Evolutionary conservation across 1,284 basidiomycete species (phyloP).

Genomic region (Amylostereum areolatum): DNA sequence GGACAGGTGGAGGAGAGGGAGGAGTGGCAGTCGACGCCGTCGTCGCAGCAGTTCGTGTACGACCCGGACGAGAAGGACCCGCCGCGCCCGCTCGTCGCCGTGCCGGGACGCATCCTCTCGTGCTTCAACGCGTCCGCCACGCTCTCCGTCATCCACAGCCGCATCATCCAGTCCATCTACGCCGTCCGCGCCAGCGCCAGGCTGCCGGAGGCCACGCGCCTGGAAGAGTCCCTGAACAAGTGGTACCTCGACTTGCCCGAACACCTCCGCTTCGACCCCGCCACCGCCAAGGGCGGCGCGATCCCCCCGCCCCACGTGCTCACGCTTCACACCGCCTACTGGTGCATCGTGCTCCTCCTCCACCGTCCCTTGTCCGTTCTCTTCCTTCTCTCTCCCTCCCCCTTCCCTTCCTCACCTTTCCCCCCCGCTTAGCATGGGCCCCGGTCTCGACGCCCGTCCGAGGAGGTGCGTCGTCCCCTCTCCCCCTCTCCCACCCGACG

Average conservation of each 20-base stretch:
- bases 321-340: conserved; percentile 82
- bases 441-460: conserved; percentile 6
- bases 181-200: conserved; percentile 59
- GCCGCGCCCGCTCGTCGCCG: conserved; percentile 22
- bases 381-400: conserved; percentile 1
- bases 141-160: conserved; percentile 61
- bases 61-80: conserved; percentile 19
- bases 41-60: conserved; percentile 27
- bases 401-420: background rate
- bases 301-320: conserved; percentile 60
- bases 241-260: conserved; percentile 75
- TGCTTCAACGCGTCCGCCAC: conserved; percentile 73
- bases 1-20: conserved; percentile 57
- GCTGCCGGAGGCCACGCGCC: conserved; percentile 47
- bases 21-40: conserved; percentile 41
- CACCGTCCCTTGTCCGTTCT: conserved; percentile 75
- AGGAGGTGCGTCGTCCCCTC: conserved; percentile 13
- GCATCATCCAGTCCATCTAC: conserved; percentile 71
- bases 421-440: conserved; percentile 12
- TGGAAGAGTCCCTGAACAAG: conserved; percentile 68
- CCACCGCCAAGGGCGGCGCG: conserved; percentile 31
- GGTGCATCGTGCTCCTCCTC: conserved; percentile 73
- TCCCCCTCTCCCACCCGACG: background rate
- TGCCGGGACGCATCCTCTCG: conserved; percentile 54
- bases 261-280: conserved; percentile 55